phyloP scores from a whole-genome alignment of 2,329 filamentous ascomycete species.

The Colletotrichum viniferum region DNA sequence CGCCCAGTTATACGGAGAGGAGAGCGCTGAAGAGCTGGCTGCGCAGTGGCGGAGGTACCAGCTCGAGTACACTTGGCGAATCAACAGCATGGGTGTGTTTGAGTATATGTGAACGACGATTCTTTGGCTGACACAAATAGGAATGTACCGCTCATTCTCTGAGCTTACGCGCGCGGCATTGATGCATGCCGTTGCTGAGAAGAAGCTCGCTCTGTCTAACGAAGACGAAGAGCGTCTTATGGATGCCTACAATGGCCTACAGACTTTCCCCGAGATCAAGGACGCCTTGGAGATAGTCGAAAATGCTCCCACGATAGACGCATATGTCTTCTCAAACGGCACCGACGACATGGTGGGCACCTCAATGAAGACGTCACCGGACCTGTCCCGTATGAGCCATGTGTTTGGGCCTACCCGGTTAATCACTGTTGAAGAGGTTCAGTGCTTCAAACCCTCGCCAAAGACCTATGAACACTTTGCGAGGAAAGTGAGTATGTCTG shows the following conservation, averaged over 20 bases:
- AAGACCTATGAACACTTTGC: slow-evolving; percentile 66
- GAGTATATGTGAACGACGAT: background rate
- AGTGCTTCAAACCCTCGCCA: slow-evolving; percentile 69
- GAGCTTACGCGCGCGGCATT: slow-evolving; percentile 67
- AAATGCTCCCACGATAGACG: slow-evolving; percentile 42
- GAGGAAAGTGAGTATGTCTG: slow-evolving; percentile 49
- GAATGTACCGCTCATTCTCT: slow-evolving; percentile 64
- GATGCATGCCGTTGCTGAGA: slow-evolving; percentile 66
- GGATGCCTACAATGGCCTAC: slow-evolving; percentile 67
- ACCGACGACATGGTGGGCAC: slow-evolving; percentile 65
- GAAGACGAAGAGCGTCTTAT: slow-evolving; percentile 57
- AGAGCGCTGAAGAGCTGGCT: slow-evolving; percentile 61
- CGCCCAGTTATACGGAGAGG: slow-evolving; percentile 58
- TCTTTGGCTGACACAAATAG: slow-evolving; percentile 39
- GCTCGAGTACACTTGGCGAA: slow-evolving; percentile 78
- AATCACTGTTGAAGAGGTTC: slow-evolving; percentile 64
- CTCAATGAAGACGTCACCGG: slow-evolving; percentile 61
- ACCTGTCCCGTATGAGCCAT: slow-evolving; percentile 50
- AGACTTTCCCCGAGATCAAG: slow-evolving; percentile 67
- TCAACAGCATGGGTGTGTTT: slow-evolving; percentile 73
- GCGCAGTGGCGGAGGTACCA: slow-evolving; percentile 71
- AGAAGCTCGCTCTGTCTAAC: slow-evolving; percentile 46
- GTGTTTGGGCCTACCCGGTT: slow-evolving; percentile 51
- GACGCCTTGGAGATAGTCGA: slow-evolving; percentile 54
- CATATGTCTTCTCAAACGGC: slow-evolving; percentile 75